These are phyloP conservation scores for Aspergillus tamarii DNA, from an alignment of 2,329 filamentous ascomycete species.

Conservation along the genomic window DNA sequence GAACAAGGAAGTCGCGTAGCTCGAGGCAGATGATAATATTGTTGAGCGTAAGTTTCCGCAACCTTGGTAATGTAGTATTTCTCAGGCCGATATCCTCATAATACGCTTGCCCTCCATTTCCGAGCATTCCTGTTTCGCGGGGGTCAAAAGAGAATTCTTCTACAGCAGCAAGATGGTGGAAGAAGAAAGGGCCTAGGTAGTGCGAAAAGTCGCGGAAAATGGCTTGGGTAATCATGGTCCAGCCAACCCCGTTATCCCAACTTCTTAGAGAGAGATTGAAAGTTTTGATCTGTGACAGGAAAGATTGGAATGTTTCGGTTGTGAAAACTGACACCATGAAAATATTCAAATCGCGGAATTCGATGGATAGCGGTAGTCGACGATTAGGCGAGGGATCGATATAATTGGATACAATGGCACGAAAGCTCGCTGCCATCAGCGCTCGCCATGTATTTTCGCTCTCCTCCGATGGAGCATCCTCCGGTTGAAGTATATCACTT, in stretches of 20 bases:
- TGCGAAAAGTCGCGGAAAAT: constrained; percentile 4
- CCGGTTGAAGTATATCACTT: not conserved
- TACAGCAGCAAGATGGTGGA: not conserved
- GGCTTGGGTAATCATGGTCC: not conserved
- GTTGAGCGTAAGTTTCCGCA: not conserved
- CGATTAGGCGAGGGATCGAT: not conserved
- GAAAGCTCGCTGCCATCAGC: constrained; percentile 1
- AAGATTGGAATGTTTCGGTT: not conserved
- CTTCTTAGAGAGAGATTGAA: not conserved
- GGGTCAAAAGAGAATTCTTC: constrained; percentile 7
- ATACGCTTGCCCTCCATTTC: not conserved
- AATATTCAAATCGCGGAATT: not conserved
- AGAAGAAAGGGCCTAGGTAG: constrained; percentile 3
- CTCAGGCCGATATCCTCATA: not conserved
- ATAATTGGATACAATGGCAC: constrained; percentile 2
- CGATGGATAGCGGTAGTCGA: not conserved
- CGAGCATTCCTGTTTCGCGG: not conserved
- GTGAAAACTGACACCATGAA: not conserved
- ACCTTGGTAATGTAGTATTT: not conserved
- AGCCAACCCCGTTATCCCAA: constrained; percentile 8
- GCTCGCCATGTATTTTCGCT: not conserved
- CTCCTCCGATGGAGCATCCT: not conserved
- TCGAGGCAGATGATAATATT: not conserved
- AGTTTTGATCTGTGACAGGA: not conserved
- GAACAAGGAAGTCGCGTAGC: not conserved